Evolutionary conservation across 352 stramenopile genomes (phyloP).

Genomic region (Globisporangium okanoganense): DNA sequence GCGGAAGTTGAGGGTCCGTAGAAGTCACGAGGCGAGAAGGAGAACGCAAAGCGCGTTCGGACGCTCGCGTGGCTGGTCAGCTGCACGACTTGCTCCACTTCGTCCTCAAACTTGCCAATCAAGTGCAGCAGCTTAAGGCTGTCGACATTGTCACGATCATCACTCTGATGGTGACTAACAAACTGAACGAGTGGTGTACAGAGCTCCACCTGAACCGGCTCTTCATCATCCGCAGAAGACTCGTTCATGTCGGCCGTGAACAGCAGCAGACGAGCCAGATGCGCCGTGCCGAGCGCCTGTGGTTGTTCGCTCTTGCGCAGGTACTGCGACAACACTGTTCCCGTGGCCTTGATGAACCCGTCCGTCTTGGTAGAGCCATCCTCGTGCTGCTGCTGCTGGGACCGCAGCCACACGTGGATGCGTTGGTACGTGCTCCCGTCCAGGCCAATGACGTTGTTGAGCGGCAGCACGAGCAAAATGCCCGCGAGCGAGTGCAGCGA

Average conservation of each 20-base stretch:
- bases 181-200: slow-evolving; percentile 4
- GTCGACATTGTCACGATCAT: slow-evolving; percentile 12
- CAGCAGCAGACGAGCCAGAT: slow-evolving; percentile 44
- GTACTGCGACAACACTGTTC: slow-evolving; percentile 20
- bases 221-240: background rate
- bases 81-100: slow-evolving; percentile 19
- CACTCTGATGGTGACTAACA: slow-evolving; percentile 3
- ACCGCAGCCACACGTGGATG: slow-evolving; percentile 30
- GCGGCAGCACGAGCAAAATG: slow-evolving; percentile 53
- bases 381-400: background rate
- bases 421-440: slow-evolving; percentile 23
- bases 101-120: slow-evolving; percentile 36
- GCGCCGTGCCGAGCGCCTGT: slow-evolving; percentile 18
- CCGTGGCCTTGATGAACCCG: slow-evolving; percentile 13
- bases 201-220: slow-evolving; percentile 2
- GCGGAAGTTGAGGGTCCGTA: background rate
- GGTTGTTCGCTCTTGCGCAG: background rate
- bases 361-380: background rate
- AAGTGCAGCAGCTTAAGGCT: slow-evolving; percentile 27
- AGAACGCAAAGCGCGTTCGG: slow-evolving; percentile 3
- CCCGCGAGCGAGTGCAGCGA: slow-evolving; percentile 41
- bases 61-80: background rate
- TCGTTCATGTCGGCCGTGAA: slow-evolving; percentile 28
- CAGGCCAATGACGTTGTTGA: slow-evolving; percentile 24
- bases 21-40: slow-evolving; percentile 6